phyloP scores from a whole-genome alignment of 768 basidiomycete species.

The Pisolithus tinctorius region DNA sequence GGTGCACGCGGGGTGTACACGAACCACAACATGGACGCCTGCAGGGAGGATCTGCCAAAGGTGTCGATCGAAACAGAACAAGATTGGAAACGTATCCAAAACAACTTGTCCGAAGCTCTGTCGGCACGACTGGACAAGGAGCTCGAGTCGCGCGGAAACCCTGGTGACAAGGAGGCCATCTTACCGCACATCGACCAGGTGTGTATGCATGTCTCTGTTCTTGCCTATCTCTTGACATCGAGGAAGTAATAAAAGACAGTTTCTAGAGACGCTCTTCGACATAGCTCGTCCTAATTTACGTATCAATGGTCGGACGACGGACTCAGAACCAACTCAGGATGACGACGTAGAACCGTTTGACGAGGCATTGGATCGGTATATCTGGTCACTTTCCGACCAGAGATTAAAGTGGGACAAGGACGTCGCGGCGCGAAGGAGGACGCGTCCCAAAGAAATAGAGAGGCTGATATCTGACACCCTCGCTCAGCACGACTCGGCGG shows the following conservation, averaged over 20 bases:
- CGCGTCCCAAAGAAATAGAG: constrained; percentile 50
- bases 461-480: constrained; percentile 33
- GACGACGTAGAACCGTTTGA: constrained; percentile 75
- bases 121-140: constrained; percentile 40
- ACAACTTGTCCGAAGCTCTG: constrained; percentile 44
- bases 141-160: constrained; percentile 33
- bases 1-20: no score
- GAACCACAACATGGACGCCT: constrained; percentile 19
- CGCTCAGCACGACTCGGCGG: constrained; percentile 26
- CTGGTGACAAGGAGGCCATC: constrained; percentile 40
- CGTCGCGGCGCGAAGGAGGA: constrained; percentile 61
- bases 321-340: constrained; percentile 45
- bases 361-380: constrained; percentile 74
- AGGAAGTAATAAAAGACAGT: constrained; percentile 30
- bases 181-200: constrained; percentile 50
- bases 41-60: constrained; percentile 39
- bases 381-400: constrained; percentile 75
- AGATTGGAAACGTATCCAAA: constrained; percentile 60
- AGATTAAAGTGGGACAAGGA: constrained; percentile 69
- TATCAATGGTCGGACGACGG: constrained; percentile 73
- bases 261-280: constrained; percentile 53
- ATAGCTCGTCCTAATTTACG: constrained; percentile 67
- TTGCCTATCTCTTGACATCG: not conserved
- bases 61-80: constrained; percentile 59
- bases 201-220: constrained; percentile 5